Evolutionary conservation across 202 grass and related monocot genomes (phyloP).

Genomic region (Elaeis oleifera): DNA sequence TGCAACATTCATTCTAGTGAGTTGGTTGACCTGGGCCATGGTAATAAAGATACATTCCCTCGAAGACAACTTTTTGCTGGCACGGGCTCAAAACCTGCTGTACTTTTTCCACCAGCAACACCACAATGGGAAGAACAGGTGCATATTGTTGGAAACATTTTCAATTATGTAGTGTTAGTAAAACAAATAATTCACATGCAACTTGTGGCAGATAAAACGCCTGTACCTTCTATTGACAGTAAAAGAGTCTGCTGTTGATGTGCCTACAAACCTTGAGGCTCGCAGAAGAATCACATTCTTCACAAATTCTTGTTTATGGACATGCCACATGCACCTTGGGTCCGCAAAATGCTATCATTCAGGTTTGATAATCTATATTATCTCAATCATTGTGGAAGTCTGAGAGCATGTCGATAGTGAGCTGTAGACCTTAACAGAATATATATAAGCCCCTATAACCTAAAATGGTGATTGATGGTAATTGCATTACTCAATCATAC

Average conservation of each 20-base stretch:
- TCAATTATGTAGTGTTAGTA: background rate
- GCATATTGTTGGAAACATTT: background rate
- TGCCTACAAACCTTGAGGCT: conserved; percentile 92
- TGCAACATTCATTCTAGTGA: conserved; percentile 40
- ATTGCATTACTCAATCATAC: too few species aligned
- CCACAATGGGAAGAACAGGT: conserved; percentile 92
- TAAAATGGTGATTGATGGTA: too few species aligned
- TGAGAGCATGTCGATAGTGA: too few species aligned
- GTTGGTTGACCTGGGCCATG: conserved; percentile 75
- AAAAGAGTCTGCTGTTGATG: conserved; percentile 93
- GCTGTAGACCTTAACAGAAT: too few species aligned
- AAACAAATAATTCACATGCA: too few species aligned
- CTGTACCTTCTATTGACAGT: conserved; percentile 88
- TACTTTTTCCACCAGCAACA: conserved; percentile 73
- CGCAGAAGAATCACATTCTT: conserved; percentile 95
- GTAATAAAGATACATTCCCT: conserved; percentile 75
- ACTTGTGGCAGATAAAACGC: conserved; percentile 59
- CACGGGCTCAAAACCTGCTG: conserved; percentile 71
- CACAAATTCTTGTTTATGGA: conserved; percentile 98
- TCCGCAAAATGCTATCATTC: conserved; percentile 95
- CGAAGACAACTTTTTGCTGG: conserved; percentile 92
- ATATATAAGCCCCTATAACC: too few species aligned
- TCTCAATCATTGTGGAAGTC: too few species aligned
- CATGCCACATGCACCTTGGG: conserved; percentile 85
- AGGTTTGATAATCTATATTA: conserved; percentile 40